A percentile compares a stretch with the other conserved stretches of the same genome.
Evolutionary conservation across 305 asterid species (phyloP).

Genomic region (Fraxinus platypoda): DNA sequence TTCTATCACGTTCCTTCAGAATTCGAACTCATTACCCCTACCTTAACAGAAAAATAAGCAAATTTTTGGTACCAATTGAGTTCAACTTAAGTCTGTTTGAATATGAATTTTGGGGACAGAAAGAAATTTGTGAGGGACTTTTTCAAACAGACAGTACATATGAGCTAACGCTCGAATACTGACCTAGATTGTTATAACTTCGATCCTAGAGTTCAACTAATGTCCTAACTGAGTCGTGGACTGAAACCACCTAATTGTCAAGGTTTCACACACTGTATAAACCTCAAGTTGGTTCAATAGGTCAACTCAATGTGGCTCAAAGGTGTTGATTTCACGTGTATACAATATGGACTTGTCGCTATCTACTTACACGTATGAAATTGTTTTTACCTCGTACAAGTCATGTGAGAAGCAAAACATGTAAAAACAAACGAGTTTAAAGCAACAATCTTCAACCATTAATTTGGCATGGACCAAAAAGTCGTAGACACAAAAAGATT

Average conservation of each 20-base stretch:
- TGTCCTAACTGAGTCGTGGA: no score
- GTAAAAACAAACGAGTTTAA: background rate
- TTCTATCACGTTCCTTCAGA: no score
- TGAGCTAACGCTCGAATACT: background rate
- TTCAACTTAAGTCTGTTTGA: background rate
- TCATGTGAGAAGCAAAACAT: background rate
- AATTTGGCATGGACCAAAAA: background rate
- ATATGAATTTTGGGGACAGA: no score
- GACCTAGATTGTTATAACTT: no score
- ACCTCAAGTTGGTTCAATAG: background rate
- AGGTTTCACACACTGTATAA: background rate
- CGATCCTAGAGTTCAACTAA: no score
- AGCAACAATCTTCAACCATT: background rate
- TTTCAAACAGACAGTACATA: background rate
- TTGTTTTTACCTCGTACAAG: background rate
- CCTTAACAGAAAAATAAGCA: no score
- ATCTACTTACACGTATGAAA: background rate
- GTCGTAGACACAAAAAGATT: background rate
- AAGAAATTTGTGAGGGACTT: no score
- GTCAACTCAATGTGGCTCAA: background rate
- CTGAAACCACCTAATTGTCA: no score
- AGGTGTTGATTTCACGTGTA: background rate
- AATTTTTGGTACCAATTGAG: no score
- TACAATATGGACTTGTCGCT: background rate
- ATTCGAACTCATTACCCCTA: no score